Base-by-base conservation (phyloP, 108 stramenopile genomes). In the Parmales sp. region DNA sequence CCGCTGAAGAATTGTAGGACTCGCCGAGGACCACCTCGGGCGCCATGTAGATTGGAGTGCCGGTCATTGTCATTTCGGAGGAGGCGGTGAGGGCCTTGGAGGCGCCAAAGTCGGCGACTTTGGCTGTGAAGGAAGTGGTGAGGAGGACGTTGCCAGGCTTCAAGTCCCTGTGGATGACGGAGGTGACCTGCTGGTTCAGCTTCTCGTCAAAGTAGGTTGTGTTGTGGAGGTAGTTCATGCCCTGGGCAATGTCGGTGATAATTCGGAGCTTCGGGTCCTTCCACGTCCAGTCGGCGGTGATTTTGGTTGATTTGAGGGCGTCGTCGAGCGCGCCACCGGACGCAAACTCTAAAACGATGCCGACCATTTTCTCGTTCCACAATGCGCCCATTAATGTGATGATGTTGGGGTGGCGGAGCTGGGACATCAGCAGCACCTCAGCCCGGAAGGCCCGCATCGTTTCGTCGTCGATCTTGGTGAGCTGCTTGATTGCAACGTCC, bases 71-170 rank as follows among this genome's bases (percentile, higher is more conserved):
- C 60, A 25, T 16, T 2, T 31, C 45, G 28, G 39, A 68, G 39
- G 19, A 5, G 6, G 34, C 37, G 2, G 26, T 26, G 13, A 50
- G 60, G 1, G 26, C 38, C 71, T 71, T 78, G 22, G 82, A 78
- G 20, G 80, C 73, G 22, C 82, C 82, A 41, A 83, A 83, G 74
- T 83, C 82, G 0, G 81, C 82, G 20, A 83, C 74, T 66, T 83
- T 83, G 13, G 80, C 76, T 9, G 80, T 65, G 45, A 77, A 74
- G 28, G 49, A 28, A 16, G 19, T 6, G 20, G 49, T 45, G 0
- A 76, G 31, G 8, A 76, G 45, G 23, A 71, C 34, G 68, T 76
- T 76, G 31, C 31, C 50, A 20, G 63, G 41, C 74, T 84, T 84
- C n/a, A 84, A 45, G 76, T 84, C 83, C 37, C 83, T 75, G 67